These are phyloP conservation scores for Debaryomyces castellii DNA, from an alignment of 805 yeast species.

Conservation along the genomic window DNA sequence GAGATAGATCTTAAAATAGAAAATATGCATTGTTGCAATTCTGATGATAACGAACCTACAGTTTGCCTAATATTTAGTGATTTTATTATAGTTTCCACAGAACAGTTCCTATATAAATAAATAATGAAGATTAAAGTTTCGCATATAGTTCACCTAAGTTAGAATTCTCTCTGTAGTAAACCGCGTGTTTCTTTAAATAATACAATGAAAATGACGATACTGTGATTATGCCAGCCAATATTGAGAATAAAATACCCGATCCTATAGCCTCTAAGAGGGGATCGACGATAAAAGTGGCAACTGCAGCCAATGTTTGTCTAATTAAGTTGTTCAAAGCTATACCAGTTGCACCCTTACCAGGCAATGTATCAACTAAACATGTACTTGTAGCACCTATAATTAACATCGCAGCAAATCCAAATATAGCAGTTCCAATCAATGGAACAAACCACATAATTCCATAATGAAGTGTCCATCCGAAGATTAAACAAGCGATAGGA, in stretches of 20 bases:
- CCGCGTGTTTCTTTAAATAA: conserved; percentile 54
- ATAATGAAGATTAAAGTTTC: conserved; percentile 25
- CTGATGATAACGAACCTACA: background rate
- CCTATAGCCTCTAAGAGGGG: conserved; percentile 70
- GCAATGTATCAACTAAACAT: conserved; percentile 78
- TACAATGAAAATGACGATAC: conserved; percentile 42
- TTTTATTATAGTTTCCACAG: background rate
- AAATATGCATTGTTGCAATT: background rate
- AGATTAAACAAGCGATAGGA: conserved; percentile 66
- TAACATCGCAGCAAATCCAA: conserved; percentile 83
- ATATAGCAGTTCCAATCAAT: conserved; percentile 74
- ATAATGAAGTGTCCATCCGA: conserved; percentile 79
- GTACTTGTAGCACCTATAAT: conserved; percentile 80
- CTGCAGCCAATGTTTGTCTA: conserved; percentile 72
- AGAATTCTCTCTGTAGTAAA: conserved; percentile 61
- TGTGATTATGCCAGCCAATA: conserved; percentile 59
- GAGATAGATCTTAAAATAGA: background rate
- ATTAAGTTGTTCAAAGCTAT: conserved; percentile 78
- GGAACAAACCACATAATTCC: conserved; percentile 77
- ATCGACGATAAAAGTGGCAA: conserved; percentile 71
- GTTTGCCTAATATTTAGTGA: too few relatives aligned
- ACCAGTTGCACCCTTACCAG: conserved; percentile 88
- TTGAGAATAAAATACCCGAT: conserved; percentile 66
- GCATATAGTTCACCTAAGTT: conserved; percentile 61
- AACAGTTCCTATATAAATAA: background rate